These are phyloP conservation scores for Coprinopsis marcescibilis DNA, from an alignment of 768 basidiomycete genomes.

Conservation along the genomic window DNA sequence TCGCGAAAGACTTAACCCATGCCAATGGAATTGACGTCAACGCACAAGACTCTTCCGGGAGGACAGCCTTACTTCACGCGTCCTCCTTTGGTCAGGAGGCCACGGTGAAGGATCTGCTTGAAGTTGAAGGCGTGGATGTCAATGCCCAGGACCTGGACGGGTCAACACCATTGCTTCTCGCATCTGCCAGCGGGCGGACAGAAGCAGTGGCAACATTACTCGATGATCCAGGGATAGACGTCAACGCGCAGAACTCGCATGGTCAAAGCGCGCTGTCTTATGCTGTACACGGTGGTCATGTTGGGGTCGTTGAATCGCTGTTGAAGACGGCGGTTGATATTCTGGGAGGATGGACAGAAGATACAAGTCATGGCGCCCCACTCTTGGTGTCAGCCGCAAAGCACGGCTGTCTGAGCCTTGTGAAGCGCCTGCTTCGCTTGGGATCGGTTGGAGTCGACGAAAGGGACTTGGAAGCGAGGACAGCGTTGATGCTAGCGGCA, in stretches of 20 bases:
- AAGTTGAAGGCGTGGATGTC: neutral
- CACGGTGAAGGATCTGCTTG: neutral
- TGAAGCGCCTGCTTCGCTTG: too few species aligned
- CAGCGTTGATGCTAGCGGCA: too few species aligned
- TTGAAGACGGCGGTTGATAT: too few species aligned
- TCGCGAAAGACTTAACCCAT: too few species aligned
- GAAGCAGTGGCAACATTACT: neutral
- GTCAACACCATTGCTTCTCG: neutral
- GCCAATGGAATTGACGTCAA: too few species aligned
- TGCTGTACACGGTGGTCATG: neutral
- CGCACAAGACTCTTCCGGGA: neutral
- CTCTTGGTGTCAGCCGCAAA: too few species aligned
- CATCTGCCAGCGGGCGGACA: neutral
- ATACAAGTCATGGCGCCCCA: too few species aligned
- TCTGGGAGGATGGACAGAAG: too few species aligned
- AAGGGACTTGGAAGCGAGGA: too few species aligned
- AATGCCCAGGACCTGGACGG: neutral
- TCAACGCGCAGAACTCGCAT: neutral
- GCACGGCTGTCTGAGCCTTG: too few species aligned
- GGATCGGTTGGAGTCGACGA: too few species aligned
- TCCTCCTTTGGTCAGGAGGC: neutral
- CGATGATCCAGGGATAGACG: neutral
- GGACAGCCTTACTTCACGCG: neutral
- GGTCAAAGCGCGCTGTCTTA: neutral
- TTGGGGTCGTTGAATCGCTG: neutral